Conservation (phyloP, 305 asterid genomes). For the Solanum aculeatissimum region DNA sequence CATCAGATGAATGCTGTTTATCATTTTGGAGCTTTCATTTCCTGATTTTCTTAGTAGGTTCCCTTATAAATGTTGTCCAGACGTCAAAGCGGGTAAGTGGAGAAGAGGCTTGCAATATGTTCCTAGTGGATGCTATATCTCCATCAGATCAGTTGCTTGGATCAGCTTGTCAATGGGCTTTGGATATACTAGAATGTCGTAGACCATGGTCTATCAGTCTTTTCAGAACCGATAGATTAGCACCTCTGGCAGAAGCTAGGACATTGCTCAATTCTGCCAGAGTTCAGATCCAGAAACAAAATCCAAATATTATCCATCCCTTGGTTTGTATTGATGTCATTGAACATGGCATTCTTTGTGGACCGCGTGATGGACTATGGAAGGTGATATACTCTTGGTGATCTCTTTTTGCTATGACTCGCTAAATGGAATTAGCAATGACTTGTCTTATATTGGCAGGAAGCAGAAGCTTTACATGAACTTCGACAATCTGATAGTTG, state of each 20-base stretch:
- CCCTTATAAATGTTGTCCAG: slow-evolving; percentile 23
- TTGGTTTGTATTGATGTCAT: slow-evolving; percentile 79
- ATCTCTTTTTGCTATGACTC: background rate
- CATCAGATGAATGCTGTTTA: background rate
- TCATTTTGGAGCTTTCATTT: background rate
- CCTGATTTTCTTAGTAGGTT: background rate
- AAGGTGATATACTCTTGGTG: slow-evolving; percentile 44
- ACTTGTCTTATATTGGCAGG: slow-evolving; percentile 34
- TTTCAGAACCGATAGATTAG: slow-evolving; percentile 74
- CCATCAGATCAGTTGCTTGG: slow-evolving; percentile 51
- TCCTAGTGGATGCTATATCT: slow-evolving; percentile 86
- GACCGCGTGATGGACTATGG: slow-evolving; percentile 84
- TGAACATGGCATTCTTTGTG: slow-evolving; percentile 85
- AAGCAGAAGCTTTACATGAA: slow-evolving; percentile 71
- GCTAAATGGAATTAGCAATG: background rate
- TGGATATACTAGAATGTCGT: slow-evolving; percentile 61
- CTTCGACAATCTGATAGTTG: slow-evolving; percentile 76
- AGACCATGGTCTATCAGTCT: slow-evolving; percentile 76
- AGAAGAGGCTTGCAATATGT: slow-evolving; percentile 67
- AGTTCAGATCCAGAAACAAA: slow-evolving; percentile 70
- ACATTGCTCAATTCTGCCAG: slow-evolving; percentile 86
- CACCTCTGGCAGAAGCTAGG: slow-evolving; percentile 81
- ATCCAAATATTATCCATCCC: slow-evolving; percentile 86
- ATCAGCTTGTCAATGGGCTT: slow-evolving; percentile 81
- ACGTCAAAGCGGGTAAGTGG: slow-evolving; percentile 87